Evolutionary conservation across 345 rosid genomes (phyloP), one percentile per base, ranked within the genome.

Genomic region (Turnera subulata): DNA sequence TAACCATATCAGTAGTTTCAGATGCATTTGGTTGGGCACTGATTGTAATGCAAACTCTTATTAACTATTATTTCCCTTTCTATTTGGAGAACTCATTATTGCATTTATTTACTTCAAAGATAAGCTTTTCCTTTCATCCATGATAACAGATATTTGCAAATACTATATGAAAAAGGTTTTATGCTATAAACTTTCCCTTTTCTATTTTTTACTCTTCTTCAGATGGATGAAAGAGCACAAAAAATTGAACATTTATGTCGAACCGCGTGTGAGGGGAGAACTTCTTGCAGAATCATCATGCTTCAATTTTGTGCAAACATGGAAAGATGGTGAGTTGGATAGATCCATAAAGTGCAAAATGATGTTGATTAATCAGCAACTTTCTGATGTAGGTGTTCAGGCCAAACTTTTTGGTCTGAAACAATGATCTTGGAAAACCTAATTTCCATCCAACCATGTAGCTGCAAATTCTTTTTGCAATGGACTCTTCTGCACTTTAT

Each of bases 201-300:
- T 37, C 13, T 2, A 24, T 20, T 18, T 25, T 13, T 38, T 12
- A 3, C 46, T 12, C 59, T 6, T 35, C 14, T 53, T 15, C 84
- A 94, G 99, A 75, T 94, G 97, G 99, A 73, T 94, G 77, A 86
- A 78, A 73, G 88, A 78, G 58, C 77, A 81, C 24, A 87, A 78
- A 71, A 82, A 79, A 52, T 50, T 90, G 38, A 78, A 84, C 56
- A 66, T 94, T 64, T 94, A 81, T 58, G 95, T 88, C 55, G 99
- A 94, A 74, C 99, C 97, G 19, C 86, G 80, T 55, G 93, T 90
- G 44, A 83, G 59, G 72, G 68, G 51, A 35, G 97, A 90, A 48
- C 99, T 94, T 67, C 59, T 85, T 39, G n/a, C 79, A 9, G 97
- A 90, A 69, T 90, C 99, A 58, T 78, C 89, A 45, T 75, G 72